These are phyloP conservation scores for Medicago ruthenica DNA, from an alignment of 306 rosid genomes.

Conservation along the genomic window DNA sequence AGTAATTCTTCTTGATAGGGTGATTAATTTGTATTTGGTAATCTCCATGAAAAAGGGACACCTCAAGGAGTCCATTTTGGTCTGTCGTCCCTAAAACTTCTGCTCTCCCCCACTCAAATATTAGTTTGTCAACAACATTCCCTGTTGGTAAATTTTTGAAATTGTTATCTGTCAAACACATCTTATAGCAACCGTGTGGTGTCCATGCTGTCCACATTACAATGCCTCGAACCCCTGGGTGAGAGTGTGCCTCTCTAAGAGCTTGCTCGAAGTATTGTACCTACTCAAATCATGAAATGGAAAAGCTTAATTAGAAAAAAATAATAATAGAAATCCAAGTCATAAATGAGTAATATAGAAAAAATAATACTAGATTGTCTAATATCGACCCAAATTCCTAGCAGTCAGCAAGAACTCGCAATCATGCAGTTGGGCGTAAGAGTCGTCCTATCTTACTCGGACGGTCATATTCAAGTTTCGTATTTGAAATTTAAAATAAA, in stretches of 20 bases:
- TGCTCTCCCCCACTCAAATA: constrained; percentile 59
- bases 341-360: too few relatives aligned
- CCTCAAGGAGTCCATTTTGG: constrained; percentile 36
- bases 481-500: too few relatives aligned
- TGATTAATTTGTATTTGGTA: constrained; percentile 37
- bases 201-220: constrained; percentile 65
- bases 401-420: too few relatives aligned
- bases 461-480: too few relatives aligned
- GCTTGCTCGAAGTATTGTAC: constrained; percentile 47
- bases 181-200: constrained; percentile 58
- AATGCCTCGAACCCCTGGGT: constrained; percentile 68
- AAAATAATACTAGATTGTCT: too few relatives aligned
- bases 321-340: too few relatives aligned
- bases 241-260: constrained; percentile 67
- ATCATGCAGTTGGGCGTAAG: too few relatives aligned
- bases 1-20: constrained; percentile 2
- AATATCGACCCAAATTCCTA: too few relatives aligned
- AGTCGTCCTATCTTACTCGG: too few relatives aligned
- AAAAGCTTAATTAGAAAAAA: not conserved
- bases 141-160: constrained; percentile 73
- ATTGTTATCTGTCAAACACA: constrained; percentile 68
- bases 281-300: constrained; percentile 42
- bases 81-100: constrained; percentile 28
- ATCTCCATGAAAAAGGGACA: constrained; percentile 39
- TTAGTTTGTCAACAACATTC: constrained; percentile 66